Evolutionary conservation across 2,329 filamentous ascomycete species (phyloP), one percentile per base, ranked within the genome.

Genomic region (Xylaria sp.): DNA sequence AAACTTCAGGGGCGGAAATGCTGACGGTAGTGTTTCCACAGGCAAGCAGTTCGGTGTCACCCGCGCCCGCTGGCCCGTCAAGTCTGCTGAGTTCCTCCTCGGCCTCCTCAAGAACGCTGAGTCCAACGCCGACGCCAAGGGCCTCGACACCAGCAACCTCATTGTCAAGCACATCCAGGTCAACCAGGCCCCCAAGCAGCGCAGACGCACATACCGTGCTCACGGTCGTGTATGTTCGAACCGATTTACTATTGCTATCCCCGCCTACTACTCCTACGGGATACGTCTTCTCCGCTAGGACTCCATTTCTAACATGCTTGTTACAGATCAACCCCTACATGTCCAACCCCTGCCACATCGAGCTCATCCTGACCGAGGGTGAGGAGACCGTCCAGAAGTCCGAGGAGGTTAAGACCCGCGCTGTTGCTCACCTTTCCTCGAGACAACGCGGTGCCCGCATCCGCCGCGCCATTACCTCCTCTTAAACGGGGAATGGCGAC

Each of bases 81-180:
- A 99, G 91, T 97, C 92, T 65, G 95, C 95, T 80, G 88, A 97
- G 84, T 96, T 96, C 86, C 86, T 99, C 68, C 88, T 97, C 80
- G 90, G 89, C 76, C 91, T 99, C 74, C 90, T 99, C 74, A 94
- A 92, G 87, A 96, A 96, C 82, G 92, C 92, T 71, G 92, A 96
- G 85, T 88, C 92, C 83, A 96, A 96, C 81, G 92, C 92, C 78
- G 92, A 96, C 74, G 90, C 90, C 79, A 96, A 96, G 86, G 92
- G 92, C 75, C 91, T 96, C 75, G 92, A 99, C 82, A 97, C 92
- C 76, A 88, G 88, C 82, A 95, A 95, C 86, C 85, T 99, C 76
- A 82, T 97, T 77, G 90, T 99, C 83, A 97, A 97, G 91, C 95
- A 97, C 90, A 99, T 99, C 83, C 94, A 99, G 85, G 94, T 99